These are phyloP conservation scores for Fusarium bulbicola DNA, from an alignment of 2,329 filamentous ascomycete genomes.

Conservation along the genomic window DNA sequence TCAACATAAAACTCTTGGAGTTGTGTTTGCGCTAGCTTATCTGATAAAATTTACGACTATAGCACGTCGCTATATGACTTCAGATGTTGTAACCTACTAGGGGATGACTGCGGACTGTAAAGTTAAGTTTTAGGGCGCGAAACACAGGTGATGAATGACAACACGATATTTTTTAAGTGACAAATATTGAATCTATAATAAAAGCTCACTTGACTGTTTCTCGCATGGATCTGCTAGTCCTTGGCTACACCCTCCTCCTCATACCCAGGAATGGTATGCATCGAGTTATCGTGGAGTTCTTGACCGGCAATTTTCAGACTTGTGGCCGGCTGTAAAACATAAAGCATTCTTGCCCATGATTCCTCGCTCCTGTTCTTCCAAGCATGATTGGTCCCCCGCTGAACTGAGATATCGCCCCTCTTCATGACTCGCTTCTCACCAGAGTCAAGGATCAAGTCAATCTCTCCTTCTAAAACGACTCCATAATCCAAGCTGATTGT, in stretches of 20 bases:
- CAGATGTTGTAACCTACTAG: rapidly evolving
- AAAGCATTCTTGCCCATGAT: background rate
- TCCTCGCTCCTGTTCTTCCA: background rate
- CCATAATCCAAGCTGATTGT: background rate
- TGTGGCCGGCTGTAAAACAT: background rate
- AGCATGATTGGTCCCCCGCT: background rate
- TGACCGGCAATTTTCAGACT: background rate
- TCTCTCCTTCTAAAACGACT: background rate
- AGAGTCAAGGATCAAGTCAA: background rate
- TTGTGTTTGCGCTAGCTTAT: background rate
- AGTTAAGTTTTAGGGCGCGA: no score
- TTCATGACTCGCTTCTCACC: background rate
- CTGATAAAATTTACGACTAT: background rate
- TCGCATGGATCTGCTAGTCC: background rate
- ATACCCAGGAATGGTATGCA: background rate
- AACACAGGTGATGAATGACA: no score
- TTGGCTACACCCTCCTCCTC: background rate
- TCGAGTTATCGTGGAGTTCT: background rate
- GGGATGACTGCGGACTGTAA: no score
- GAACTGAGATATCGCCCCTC: background rate
- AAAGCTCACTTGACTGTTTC: background rate
- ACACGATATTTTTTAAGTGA: no score
- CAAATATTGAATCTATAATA: rapidly evolving
- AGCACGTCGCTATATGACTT: rapidly evolving
- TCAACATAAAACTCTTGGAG: rapidly evolving